Evolutionary conservation across 1,284 basidiomycete species (phyloP), one percentile per base, ranked within the genome.

Genomic region (Schizophyllum commune): DNA sequence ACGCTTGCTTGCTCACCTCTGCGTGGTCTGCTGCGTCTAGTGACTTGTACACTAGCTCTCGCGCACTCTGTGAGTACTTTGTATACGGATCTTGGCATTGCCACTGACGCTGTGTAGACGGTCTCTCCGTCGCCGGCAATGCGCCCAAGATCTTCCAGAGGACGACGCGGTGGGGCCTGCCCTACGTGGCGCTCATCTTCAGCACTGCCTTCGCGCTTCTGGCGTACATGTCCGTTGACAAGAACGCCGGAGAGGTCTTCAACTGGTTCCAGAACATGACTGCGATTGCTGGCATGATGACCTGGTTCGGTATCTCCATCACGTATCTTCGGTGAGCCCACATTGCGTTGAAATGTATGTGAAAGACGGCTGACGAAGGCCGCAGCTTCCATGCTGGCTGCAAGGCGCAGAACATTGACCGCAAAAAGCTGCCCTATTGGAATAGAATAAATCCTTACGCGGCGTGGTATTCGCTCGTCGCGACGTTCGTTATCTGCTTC

Each of bases 1-100:
- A 96, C 72, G 93, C 94, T 6, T 86, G 84, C 70, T 80, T 96
- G 32, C 74, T 96, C 60, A 90, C 88, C 27, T 91, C 91, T 1
- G 94, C 94, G 1, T 91, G 90, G 83, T 94, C 91, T 5, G 92
- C 94, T 5, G 91, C 89, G 1, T 90, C 86, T 51, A 90, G 88
- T 65, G 88, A 94, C 68, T 72, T 96, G 59, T 96, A 92, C 74
- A 88, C 87, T 1, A 86, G 86, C 60, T 92, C 89, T 19, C 84
- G 92, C 58, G 89, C 89, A 1, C 77, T 95, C 15, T 94, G 88
- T 90, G 63, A 69, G 87, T 75, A 52, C 15, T 1, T 39, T 60
- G 21, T 7, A 7, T n/a, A n/a, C 7, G 8, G n/a, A 51, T n/a
- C 13, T 7, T 56, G 32, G 1, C 8, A 17, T 52, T 21, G 19